Base-by-base conservation (phyloP, 2,329 filamentous ascomycete species). In the Ophiostoma quercus region DNA sequence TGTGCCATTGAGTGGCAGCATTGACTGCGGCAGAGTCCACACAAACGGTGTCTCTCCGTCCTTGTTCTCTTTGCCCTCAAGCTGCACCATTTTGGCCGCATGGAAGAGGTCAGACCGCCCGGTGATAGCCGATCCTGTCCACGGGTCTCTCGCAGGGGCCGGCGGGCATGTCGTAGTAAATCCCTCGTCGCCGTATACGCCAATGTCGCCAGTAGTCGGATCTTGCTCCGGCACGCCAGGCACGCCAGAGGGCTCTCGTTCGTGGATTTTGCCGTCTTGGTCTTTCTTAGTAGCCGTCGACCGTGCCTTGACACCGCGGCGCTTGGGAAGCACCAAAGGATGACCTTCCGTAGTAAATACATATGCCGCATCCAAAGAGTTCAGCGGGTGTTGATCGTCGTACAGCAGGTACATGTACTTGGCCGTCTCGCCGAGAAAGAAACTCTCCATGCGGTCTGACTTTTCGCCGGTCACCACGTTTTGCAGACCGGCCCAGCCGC, bases 261-360 rank as follows among this genome's bases (percentile, higher is more conserved):
- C 8, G 12, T 51, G 14, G 43, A 7, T 22, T 29, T 65, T 65
- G 32, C 34, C 19, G n/a, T 39, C 34, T 37, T 39, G 19, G 19
- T 65, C n/a, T 2, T 65, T 22, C 8, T 9, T 39, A 12, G 11
- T 57, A 16, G 11, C 29, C 34, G 47, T 19, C 25, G 22, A 19
- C 1, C 29, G 9, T 16, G 34, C 41, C 14, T 29, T 66, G 32
- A 29, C 11, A 47, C 32, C 62, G 62, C 68, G n/a, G 12, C 37
- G 32, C 62, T 47, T 67, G 14, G 94, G 94, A 68, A 99, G 90
- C 60, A 98, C 84, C 63, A 99, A 83, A 2, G 95, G 95, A 78
- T 99, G 95, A 0, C 94, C 95, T 79, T 99, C 95, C 0, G 95
- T 99, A 0, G 92, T 95, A 78, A 99, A 98, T 16, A 99, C 94